Evolutionary conservation across 768 basidiomycete species (phyloP).

Genomic region (Kwoniella dejecticola): DNA sequence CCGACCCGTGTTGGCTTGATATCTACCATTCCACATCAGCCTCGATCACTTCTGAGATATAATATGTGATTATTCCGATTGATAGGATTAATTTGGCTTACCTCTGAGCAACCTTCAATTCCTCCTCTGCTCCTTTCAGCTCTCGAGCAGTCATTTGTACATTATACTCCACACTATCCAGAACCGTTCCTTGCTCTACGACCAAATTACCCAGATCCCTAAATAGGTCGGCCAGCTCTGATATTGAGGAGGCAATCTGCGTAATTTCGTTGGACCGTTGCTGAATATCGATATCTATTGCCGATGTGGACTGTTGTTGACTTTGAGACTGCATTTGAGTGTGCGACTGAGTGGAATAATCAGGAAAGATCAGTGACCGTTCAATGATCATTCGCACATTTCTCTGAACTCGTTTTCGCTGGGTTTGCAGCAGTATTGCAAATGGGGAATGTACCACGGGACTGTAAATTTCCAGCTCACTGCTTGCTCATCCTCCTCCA

Average conservation of each 20-base stretch:
- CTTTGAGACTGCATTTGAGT: constrained; percentile 44
- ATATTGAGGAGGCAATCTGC: constrained; percentile 89
- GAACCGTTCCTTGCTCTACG: constrained; percentile 94
- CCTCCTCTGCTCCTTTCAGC: constrained; percentile 78
- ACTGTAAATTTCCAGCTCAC: constrained; percentile 61
- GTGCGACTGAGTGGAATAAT: constrained; percentile 6
- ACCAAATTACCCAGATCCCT: constrained; percentile 90
- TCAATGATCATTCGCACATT: no score
- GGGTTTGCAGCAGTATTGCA: background rate
- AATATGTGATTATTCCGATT: no score
- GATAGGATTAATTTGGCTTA: no score
- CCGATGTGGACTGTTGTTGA: constrained; percentile 55
- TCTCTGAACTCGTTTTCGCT: no score
- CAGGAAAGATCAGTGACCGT: background rate
- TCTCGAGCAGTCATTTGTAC: constrained; percentile 86
- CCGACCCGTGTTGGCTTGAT: constrained; percentile 90
- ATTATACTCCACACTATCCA: constrained; percentile 97
- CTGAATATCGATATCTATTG: constrained; percentile 58
- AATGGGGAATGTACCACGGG: no score
- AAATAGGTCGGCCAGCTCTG: constrained; percentile 89
- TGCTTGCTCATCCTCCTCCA: constrained; percentile 87
- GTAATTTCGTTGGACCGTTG: constrained; percentile 71
- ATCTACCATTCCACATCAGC: constrained; percentile 59
- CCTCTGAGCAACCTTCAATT: constrained; percentile 79
- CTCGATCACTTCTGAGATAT: background rate